These are phyloP conservation scores for Schoenoplectus triqueter DNA, from an alignment of 202 grass and related monocot genomes.

Conservation along the genomic window DNA sequence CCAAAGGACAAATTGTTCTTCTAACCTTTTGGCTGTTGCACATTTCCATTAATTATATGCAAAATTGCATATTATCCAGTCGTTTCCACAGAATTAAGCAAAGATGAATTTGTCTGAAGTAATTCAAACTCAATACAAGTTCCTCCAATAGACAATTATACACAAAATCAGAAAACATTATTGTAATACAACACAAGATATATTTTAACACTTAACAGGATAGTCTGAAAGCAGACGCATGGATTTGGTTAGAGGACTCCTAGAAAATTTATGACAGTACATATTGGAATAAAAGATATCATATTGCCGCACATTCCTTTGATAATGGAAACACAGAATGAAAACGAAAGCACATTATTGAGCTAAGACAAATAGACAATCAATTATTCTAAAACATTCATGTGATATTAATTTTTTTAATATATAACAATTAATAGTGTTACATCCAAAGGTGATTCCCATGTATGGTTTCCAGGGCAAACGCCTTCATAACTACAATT, in stretches of 20 bases:
- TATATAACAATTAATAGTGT: slow-evolving; percentile 15
- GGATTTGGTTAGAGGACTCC: too few relatives aligned
- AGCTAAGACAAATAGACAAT: too few relatives aligned
- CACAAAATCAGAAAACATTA: background rate
- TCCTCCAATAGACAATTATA: background rate
- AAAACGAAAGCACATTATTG: background rate
- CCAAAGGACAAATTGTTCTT: background rate
- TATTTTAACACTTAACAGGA: too few relatives aligned
- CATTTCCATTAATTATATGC: background rate
- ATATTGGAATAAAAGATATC: background rate
- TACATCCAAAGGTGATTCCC: background rate
- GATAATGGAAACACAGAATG: background rate
- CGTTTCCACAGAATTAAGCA: background rate
- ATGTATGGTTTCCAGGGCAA: background rate
- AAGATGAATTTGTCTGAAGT: background rate
- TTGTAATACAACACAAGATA: background rate
- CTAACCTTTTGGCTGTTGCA: background rate
- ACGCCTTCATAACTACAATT: slow-evolving; percentile 1
- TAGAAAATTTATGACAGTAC: too few relatives aligned
- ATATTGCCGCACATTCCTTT: background rate
- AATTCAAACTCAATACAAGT: slow-evolving; percentile 5
- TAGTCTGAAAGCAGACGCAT: too few relatives aligned
- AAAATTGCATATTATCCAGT: background rate
- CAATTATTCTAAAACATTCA: background rate
- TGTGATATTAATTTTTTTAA: background rate